Evolutionary conservation across 2,329 filamentous ascomycete species (phyloP).

Genomic region (Botrytis cinerea): DNA sequence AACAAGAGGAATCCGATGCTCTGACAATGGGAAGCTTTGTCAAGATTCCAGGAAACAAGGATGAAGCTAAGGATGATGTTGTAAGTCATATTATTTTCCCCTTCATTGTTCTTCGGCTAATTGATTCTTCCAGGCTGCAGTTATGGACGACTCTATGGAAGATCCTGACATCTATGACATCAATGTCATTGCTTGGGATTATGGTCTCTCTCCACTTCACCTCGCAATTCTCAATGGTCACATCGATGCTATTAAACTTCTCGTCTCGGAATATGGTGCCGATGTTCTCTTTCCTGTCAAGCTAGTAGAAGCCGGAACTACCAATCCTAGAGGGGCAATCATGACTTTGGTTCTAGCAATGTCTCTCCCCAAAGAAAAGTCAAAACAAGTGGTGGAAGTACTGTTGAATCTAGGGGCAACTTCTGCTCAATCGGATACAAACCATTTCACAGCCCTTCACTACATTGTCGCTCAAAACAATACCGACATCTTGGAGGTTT

Average conservation of each 20-base stretch:
- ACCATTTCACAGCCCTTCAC: conserved; percentile 66
- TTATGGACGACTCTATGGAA: conserved; percentile 59
- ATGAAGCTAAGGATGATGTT: conserved; percentile 36
- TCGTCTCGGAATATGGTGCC: conserved; percentile 75
- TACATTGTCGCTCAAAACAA: conserved; percentile 58
- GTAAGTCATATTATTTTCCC: conserved; percentile 50
- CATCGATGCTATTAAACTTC: conserved; percentile 64
- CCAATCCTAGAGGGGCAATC: conserved; percentile 58
- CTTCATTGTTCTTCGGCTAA: conserved; percentile 42
- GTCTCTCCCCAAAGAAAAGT: conserved; percentile 61
- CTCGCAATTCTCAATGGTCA: conserved; percentile 76
- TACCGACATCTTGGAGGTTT: conserved; percentile 49
- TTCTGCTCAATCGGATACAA: conserved; percentile 69
- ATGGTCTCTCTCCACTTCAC: conserved; percentile 71
- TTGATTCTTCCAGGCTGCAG: conserved; percentile 44
- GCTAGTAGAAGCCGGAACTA: conserved; percentile 35
- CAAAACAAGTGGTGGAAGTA: conserved; percentile 63
- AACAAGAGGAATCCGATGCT: conserved; percentile 44
- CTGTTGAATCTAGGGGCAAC: conserved; percentile 72
- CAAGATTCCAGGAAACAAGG: conserved; percentile 58
- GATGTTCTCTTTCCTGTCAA: conserved; percentile 77
- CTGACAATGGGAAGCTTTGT: conserved; percentile 73
- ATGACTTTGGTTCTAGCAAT: conserved; percentile 70
- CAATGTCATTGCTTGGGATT: conserved; percentile 79
- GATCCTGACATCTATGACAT: conserved; percentile 81